A percentile compares a stretch with the other conserved stretches of the same genome.
Conservation (phyloP, 1,139 yeast species). For the Hyphopichia pseudoburtonii region DNA sequence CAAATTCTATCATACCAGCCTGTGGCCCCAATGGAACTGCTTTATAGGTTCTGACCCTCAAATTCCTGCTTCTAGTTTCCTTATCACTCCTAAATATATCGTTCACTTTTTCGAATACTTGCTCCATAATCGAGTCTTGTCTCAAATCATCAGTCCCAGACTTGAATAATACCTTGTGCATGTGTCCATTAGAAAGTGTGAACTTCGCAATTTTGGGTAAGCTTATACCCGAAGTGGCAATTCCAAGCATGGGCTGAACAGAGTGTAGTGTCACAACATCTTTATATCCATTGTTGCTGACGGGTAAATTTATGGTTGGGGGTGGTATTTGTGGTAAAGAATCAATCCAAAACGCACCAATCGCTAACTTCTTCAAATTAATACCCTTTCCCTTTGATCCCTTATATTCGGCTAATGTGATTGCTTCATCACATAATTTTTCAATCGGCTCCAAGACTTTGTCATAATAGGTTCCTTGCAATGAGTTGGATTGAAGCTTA, state of each 20-base stretch:
- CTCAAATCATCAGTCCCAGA: slow-evolving; percentile 89
- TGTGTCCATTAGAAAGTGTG: slow-evolving; percentile 54
- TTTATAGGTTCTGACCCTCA: slow-evolving; percentile 78
- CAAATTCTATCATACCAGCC: slow-evolving; percentile 90
- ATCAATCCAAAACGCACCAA: slow-evolving; percentile 59
- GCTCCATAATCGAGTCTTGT: slow-evolving; percentile 97
- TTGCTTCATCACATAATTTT: slow-evolving; percentile 49
- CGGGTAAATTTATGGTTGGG: slow-evolving; percentile 56
- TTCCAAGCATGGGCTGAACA: slow-evolving; percentile 46
- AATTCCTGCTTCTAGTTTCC: slow-evolving; percentile 53
- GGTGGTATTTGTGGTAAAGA: slow-evolving; percentile 60
- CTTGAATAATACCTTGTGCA: slow-evolving; percentile 64
- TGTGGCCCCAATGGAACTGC: slow-evolving; percentile 88
- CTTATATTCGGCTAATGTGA: slow-evolving; percentile 52
- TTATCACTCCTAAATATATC: slow-evolving; percentile 58
- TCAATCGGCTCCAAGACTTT: slow-evolving; percentile 39
- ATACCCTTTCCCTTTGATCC: slow-evolving; percentile 34
- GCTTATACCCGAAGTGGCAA: slow-evolving; percentile 83
- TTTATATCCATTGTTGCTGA: slow-evolving; percentile 46
- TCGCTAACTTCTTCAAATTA: slow-evolving; percentile 32
- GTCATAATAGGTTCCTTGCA: slow-evolving; percentile 4
- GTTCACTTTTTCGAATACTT: slow-evolving; percentile 87
- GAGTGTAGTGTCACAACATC: slow-evolving; percentile 47
- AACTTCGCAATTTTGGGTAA: slow-evolving; percentile 76
- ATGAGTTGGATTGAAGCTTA: slow-evolving; percentile 14